A percentile compares a stretch with the other conserved stretches of the same genome.
Evolutionary conservation across 805 yeast genomes (phyloP).

Genomic region (Sugiyamaella lignohabitans): DNA sequence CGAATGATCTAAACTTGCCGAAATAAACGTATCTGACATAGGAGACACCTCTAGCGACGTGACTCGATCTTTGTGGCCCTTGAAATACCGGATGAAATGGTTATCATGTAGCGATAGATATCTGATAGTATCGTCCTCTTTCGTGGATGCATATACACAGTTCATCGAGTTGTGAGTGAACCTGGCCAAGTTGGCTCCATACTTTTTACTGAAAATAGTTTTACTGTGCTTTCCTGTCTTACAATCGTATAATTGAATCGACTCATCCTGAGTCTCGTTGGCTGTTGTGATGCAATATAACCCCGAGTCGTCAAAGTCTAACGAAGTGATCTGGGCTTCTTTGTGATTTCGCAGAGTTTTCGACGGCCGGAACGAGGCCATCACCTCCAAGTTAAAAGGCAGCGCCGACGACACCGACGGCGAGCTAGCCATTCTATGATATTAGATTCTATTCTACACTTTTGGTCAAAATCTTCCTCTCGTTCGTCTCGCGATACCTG

Average conservation of each 20-base stretch:
- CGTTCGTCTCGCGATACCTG: too few relatives aligned
- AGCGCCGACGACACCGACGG: slow-evolving; percentile 19
- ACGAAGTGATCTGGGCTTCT: slow-evolving; percentile 31
- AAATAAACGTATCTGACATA: slow-evolving; percentile 52
- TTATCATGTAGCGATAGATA: slow-evolving; percentile 72
- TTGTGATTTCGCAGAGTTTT: slow-evolving; percentile 46
- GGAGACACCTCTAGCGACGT: slow-evolving; percentile 69
- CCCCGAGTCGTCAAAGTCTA: slow-evolving; percentile 79
- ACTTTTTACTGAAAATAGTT: slow-evolving; percentile 76
- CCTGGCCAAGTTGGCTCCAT: slow-evolving; percentile 82
- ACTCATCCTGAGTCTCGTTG: slow-evolving; percentile 59
- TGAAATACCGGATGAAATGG: slow-evolving; percentile 74
- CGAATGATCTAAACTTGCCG: slow-evolving; percentile 69
- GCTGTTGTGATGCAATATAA: slow-evolving; percentile 73
- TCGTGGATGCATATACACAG: slow-evolving; percentile 79
- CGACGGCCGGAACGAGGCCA: slow-evolving; percentile 33
- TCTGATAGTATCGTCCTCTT: slow-evolving; percentile 59
- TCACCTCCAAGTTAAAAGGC: slow-evolving; percentile 12
- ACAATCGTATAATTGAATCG: slow-evolving; percentile 78
- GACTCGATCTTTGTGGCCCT: slow-evolving; percentile 79
- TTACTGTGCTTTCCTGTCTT: slow-evolving; percentile 51
- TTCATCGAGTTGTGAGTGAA: slow-evolving; percentile 71
- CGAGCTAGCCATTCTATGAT: too few relatives aligned
- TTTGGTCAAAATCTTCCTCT: too few relatives aligned
- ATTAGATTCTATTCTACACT: too few relatives aligned